Conservation (phyloP, 768 basidiomycete species). For the Peribolospora kevripleyi region DNA sequence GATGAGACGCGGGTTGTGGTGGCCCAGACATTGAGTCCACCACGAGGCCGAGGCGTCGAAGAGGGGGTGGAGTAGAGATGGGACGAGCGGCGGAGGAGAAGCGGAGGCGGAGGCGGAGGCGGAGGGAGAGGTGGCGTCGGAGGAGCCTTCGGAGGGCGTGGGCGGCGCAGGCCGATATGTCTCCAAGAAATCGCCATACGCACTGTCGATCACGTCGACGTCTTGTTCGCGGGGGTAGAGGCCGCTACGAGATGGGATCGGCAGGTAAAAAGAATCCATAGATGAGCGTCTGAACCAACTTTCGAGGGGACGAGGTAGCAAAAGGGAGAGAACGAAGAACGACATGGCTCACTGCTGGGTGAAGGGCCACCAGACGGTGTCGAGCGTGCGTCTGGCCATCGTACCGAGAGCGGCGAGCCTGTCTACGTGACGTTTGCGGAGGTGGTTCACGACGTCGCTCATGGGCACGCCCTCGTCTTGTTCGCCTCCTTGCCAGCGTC, state of each 20-base stretch:
- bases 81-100: neutral
- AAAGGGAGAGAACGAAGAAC: neutral
- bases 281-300: neutral
- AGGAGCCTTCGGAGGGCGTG: neutral
- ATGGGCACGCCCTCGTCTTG: conserved; percentile 21
- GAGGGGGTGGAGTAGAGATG: conserved; percentile 29
- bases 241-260: conserved; percentile 15
- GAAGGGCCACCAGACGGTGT: conserved; percentile 90
- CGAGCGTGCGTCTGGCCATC: conserved; percentile 51
- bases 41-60: conserved; percentile 87
- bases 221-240: conserved; percentile 40
- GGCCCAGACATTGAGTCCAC: conserved; percentile 91
- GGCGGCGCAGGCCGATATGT: conserved; percentile 28
- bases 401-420: conserved; percentile 49
- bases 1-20: conserved; percentile 47
- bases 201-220: conserved; percentile 79
- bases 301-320: neutral
- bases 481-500: conserved; percentile 11
- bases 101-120: neutral
- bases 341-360: conserved; percentile 39
- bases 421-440: conserved; percentile 38
- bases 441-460: conserved; percentile 26
- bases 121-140: neutral
- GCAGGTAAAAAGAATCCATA: neutral
- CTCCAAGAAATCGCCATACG: conserved; percentile 63